Evolutionary conservation across 1,284 basidiomycete genomes (phyloP).

Genomic region (Gymnopus androsaceus): DNA sequence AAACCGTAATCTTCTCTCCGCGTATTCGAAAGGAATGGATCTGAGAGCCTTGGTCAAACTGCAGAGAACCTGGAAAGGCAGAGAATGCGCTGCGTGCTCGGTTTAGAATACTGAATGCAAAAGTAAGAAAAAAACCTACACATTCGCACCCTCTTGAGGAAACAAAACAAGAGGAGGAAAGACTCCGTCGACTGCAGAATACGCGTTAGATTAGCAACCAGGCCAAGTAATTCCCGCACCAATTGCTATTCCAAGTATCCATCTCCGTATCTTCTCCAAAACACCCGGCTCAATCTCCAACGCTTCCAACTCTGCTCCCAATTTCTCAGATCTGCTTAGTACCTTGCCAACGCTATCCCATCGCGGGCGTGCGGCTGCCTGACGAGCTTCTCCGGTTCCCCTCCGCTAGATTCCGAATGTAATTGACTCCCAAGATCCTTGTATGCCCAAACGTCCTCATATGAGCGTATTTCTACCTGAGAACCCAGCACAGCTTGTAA

Average conservation of each 20-base stretch:
- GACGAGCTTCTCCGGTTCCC: constrained; percentile 54
- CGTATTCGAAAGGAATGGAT: constrained; percentile 76
- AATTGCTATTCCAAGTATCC: constrained; percentile 80
- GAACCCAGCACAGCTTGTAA: constrained; percentile 55
- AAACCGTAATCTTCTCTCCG: constrained; percentile 34
- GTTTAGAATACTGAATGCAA: constrained; percentile 4
- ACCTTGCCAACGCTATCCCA: no score
- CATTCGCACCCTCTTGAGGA: constrained; percentile 75
- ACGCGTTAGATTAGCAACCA: constrained; percentile 16
- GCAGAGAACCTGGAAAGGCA: constrained; percentile 88
- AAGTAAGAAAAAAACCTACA: constrained; percentile 53
- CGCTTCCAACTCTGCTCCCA: constrained; percentile 32
- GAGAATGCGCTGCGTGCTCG: constrained; percentile 81
- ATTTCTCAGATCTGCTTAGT: constrained; percentile 28
- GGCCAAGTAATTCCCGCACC: constrained; percentile 49
- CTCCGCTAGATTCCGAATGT: constrained; percentile 32
- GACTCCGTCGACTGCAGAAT: constrained; percentile 74
- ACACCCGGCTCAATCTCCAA: constrained; percentile 50
- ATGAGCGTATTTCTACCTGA: constrained; percentile 71
- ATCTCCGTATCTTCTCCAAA: constrained; percentile 59
- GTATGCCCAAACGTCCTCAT: constrained; percentile 67
- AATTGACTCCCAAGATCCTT: constrained; percentile 51
- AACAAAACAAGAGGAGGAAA: constrained; percentile 67
- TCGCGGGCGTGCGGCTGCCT: constrained; percentile 88
- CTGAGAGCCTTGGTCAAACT: constrained; percentile 76